Base-by-base conservation (phyloP, 164 flowering plant species). In the Aristolochia fimbriata region DNA sequence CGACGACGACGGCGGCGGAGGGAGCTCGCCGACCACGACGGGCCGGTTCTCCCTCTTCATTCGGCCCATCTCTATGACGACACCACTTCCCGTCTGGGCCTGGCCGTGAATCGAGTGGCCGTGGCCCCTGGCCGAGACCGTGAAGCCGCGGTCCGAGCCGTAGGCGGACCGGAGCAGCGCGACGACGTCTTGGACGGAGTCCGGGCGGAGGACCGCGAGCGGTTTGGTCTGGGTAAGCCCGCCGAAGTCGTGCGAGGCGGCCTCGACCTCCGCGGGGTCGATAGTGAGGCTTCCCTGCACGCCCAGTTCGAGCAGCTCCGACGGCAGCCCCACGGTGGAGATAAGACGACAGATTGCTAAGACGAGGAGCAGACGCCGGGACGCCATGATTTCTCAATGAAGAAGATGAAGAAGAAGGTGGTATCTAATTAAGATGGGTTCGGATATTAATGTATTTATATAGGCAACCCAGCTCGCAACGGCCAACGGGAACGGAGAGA, bases 21-120 rank as follows among this genome's bases (percentile, higher is more conserved):
- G 3, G 30, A 2, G 3, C 3, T 2, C 30, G 11, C 47, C 47
- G 15, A 2, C 65, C 30, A 13, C 25, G 41, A 15, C 59, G 25
- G 13, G 64, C 52, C 61, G 50, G 41, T 24, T 51, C 24, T 24
- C 31, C n/a, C 63, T 43, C 25, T 58, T 53, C 23, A 59, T 19
- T 24, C 70, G 65, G 55, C 73, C 73, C 98, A 92, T 92, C 59
- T 84, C 73, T 3, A 92, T 50, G 53, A 92, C 96, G 16, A 92
- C 81, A 0, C 96, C 97, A 30, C 74, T 68, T 0, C n/a, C 47
- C 2, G 81, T 63, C 63, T 77, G 86, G 4, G 99, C 94, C 73
- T 93, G 97, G 14, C 99, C 99, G 74, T 85, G 82, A 15, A 85
- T 88, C 19, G 99, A 93, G 60, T 93, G 99, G 31, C 94, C 99